Evolutionary conservation across 1,139 yeast genomes (phyloP).

Genomic region (Zygoascus sp.): DNA sequence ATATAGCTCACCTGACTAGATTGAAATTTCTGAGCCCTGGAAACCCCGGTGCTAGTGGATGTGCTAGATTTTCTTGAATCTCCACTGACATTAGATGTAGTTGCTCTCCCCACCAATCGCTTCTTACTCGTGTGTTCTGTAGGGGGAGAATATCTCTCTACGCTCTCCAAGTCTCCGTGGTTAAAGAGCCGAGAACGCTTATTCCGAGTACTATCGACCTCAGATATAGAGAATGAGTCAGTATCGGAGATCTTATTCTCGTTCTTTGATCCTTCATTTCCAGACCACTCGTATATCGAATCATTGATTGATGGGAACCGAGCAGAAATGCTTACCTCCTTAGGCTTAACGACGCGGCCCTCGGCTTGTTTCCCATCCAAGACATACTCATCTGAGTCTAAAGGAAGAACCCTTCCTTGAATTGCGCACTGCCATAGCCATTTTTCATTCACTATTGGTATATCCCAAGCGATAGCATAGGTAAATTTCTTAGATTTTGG

Average conservation of each 20-base stretch:
- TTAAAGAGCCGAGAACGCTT: neutral
- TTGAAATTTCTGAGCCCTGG: conserved; percentile 10
- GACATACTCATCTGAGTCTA: conserved; percentile 43
- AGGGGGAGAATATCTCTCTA: neutral
- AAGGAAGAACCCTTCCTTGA: conserved; percentile 25
- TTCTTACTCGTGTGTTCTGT: conserved; percentile 2
- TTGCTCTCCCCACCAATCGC: conserved; percentile 19
- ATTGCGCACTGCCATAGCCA: conserved; percentile 48
- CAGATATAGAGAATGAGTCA: neutral
- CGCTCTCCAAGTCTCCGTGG: neutral
- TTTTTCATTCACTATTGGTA: conserved; percentile 50
- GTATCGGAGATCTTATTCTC: neutral
- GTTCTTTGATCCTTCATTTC: neutral
- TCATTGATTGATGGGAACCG: neutral
- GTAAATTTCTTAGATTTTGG: conserved; percentile 42
- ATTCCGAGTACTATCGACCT: neutral
- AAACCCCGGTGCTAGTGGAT: conserved; percentile 3
- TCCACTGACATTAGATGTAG: neutral
- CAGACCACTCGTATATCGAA: conserved; percentile 4
- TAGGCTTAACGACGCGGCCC: conserved; percentile 8
- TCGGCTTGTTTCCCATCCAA: conserved; percentile 31
- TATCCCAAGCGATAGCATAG: conserved; percentile 52
- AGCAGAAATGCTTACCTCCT: conserved; percentile 3
- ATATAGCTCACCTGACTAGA: conserved; percentile 26
- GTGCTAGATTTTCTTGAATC: neutral